Conservation (phyloP, 1,284 basidiomycete species). For the Mrakiaceae sp. region DNA sequence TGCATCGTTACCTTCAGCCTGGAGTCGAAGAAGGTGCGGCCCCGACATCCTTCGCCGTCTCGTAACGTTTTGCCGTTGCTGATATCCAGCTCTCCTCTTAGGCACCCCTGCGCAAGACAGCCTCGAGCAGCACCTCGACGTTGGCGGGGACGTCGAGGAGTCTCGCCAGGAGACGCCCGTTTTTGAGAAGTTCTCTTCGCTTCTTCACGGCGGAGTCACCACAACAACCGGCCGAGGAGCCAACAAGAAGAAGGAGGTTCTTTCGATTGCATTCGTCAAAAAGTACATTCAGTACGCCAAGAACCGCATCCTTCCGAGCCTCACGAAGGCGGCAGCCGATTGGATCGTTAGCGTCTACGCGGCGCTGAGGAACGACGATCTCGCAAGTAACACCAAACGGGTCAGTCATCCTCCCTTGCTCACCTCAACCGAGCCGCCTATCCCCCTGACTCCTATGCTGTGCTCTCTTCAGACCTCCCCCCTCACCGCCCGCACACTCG, state of each 20-base stretch:
- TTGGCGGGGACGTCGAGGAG: constrained; percentile 54
- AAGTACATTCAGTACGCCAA: constrained; percentile 99
- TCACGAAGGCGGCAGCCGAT: constrained; percentile 89
- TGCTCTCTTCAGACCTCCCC: constrained; percentile 67
- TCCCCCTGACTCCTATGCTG: neutral
- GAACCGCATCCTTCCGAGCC: constrained; percentile 65
- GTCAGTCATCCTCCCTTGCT: constrained; percentile 34
- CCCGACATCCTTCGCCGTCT: no score
- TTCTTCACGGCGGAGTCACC: constrained; percentile 75
- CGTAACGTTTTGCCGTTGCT: no score
- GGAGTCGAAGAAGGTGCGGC: constrained; percentile 80
- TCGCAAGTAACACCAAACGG: constrained; percentile 80
- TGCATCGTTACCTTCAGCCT: constrained; percentile 93
- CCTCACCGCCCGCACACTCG: constrained; percentile 93
- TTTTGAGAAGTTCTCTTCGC: constrained; percentile 93
- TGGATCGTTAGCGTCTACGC: constrained; percentile 91
- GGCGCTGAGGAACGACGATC: constrained; percentile 80
- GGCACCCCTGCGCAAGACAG: constrained; percentile 70
- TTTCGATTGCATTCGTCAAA: constrained; percentile 91
- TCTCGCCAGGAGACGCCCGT: constrained; percentile 59
- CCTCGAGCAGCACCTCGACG: constrained; percentile 71
- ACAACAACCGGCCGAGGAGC: constrained; percentile 47
- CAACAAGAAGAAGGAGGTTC: constrained; percentile 61
- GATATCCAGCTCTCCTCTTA: constrained; percentile 6
- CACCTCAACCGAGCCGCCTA: neutral